Conservation (phyloP, 495 filamentous ascomycete genomes). For the Hyaloscypha finlandica region DNA sequence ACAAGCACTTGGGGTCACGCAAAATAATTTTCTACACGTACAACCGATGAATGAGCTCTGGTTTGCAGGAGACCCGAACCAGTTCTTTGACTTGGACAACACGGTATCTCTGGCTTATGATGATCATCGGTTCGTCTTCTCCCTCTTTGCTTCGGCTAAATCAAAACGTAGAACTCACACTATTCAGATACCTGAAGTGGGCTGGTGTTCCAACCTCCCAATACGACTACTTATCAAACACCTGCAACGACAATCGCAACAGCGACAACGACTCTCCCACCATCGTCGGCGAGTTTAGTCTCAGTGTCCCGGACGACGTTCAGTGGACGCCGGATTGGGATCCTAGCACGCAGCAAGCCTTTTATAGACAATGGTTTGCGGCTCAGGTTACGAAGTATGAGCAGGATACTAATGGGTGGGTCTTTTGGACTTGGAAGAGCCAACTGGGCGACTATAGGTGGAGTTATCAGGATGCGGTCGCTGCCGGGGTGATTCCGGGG, state of each 20-base stretch:
- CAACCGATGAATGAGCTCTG: conserved; percentile 51
- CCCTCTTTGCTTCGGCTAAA: conserved; percentile 19
- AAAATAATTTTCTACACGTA: conserved; percentile 49
- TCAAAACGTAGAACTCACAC: conserved; percentile 17
- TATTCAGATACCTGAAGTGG: conserved; percentile 55
- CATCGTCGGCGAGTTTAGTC: conserved; percentile 61
- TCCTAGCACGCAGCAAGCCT: conserved; percentile 46
- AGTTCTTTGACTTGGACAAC: conserved; percentile 37
- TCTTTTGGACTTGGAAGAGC: conserved; percentile 67
- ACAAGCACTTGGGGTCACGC: conserved; percentile 38
- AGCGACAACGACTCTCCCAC: conserved; percentile 46
- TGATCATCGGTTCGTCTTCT: conserved; percentile 39
- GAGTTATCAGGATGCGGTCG: conserved; percentile 56
- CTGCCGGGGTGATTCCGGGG: conserved; percentile 51
- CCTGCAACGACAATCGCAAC: conserved; percentile 49
- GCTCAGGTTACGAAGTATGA: conserved; percentile 61
- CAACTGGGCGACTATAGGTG: conserved; percentile 60
- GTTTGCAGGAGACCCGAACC: conserved; percentile 29
- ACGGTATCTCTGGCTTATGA: conserved; percentile 30
- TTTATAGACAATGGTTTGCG: conserved; percentile 61
- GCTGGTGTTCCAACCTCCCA: conserved; percentile 43
- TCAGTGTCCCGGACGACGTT: conserved; percentile 48
- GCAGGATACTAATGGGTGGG: conserved; percentile 54
- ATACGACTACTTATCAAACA: conserved; percentile 47
- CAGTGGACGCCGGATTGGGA: conserved; percentile 48